Evolutionary conservation across 2,329 filamentous ascomycete genomes (phyloP).

Genomic region (Pleurostoma richardsiae): DNA sequence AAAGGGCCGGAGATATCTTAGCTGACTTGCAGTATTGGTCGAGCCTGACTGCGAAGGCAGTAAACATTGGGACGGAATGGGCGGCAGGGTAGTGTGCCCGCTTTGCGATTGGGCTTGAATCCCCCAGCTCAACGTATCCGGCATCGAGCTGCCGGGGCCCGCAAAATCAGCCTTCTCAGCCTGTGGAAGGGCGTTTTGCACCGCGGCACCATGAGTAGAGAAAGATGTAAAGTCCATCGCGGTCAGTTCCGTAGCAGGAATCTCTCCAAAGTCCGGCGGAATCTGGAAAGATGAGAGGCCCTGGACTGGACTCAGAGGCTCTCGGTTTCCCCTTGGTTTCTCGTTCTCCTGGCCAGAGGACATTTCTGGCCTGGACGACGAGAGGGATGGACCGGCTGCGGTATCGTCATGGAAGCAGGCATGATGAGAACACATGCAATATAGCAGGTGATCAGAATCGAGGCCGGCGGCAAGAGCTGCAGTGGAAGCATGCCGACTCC

Average conservation of each 20-base stretch:
- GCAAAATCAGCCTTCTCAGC: conserved; percentile 18
- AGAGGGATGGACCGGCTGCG: conserved; percentile 10
- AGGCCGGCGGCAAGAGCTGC: conserved; percentile 23
- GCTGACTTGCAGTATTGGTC: conserved; percentile 43
- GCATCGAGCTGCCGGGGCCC: conserved; percentile 36
- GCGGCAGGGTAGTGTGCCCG: conserved; percentile 30
- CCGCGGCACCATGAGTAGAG: conserved; percentile 22
- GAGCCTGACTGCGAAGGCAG: conserved; percentile 45
- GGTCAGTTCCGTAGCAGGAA: conserved; percentile 33
- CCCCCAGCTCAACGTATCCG: conserved; percentile 51
- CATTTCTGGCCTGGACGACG: conserved; percentile 6
- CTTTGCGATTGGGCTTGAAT: conserved; percentile 34
- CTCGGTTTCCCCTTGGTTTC: conserved; percentile 38
- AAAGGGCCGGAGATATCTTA: conserved; percentile 50
- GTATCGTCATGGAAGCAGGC: conserved; percentile 56
- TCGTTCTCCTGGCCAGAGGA: conserved; percentile 45
- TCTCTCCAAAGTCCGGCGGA: conserved; percentile 26
- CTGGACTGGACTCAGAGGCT: conserved; percentile 46
- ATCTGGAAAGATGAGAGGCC: conserved; percentile 36
- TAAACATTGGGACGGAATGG: conserved; percentile 45
- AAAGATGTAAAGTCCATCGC: conserved; percentile 26
- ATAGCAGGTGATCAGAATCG: conserved; percentile 36
- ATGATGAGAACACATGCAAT: conserved; percentile 61
- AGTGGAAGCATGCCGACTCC: conserved; percentile 36
- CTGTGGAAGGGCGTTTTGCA: conserved; percentile 8